A percentile compares a stretch with the other conserved stretches of the same genome.
Evolutionary conservation across 495 filamentous ascomycete species (phyloP).

Genomic region (Barbatosphaeria neglecta): DNA sequence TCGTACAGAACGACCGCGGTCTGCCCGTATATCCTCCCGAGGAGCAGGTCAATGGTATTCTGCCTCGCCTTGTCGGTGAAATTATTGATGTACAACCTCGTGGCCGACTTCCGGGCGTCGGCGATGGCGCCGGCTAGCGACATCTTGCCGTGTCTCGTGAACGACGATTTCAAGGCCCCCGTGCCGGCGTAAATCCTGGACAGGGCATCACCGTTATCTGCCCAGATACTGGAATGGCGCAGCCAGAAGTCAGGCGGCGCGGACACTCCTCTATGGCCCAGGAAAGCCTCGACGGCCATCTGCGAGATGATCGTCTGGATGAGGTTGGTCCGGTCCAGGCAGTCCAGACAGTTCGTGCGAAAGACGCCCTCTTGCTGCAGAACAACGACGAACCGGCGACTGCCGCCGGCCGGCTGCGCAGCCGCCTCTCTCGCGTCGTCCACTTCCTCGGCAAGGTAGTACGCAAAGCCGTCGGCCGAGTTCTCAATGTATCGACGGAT

Average conservation of each 20-base stretch:
- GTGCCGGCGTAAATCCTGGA: constrained; percentile 96
- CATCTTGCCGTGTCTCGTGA: constrained; percentile 94
- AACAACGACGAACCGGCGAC: constrained; percentile 50
- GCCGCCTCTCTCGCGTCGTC: constrained; percentile 28
- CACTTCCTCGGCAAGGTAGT: constrained; percentile 69
- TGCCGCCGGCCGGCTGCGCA: constrained; percentile 10
- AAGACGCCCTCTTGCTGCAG: constrained; percentile 91
- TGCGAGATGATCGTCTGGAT: constrained; percentile 90
- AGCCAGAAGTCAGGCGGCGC: constrained; percentile 75
- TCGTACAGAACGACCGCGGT: constrained; percentile 76
- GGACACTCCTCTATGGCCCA: constrained; percentile 52
- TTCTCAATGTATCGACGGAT: constrained; percentile 63
- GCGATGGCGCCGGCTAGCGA: constrained; percentile 88
- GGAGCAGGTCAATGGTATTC: constrained; percentile 83
- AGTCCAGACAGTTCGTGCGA: constrained; percentile 92
- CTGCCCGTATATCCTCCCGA: constrained; percentile 78
- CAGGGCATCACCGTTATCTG: constrained; percentile 93
- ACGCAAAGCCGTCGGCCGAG: constrained; percentile 77
- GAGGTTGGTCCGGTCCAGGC: constrained; percentile 89
- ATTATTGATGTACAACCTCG: constrained; percentile 90
- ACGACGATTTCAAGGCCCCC: constrained; percentile 88
- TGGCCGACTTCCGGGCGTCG: constrained; percentile 88
- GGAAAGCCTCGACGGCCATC: constrained; percentile 76
- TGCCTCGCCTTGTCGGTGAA: constrained; percentile 89
- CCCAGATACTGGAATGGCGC: constrained; percentile 85